phyloP scores from a whole-genome alignment of 768 basidiomycete species.

The Lactarius vividus region DNA sequence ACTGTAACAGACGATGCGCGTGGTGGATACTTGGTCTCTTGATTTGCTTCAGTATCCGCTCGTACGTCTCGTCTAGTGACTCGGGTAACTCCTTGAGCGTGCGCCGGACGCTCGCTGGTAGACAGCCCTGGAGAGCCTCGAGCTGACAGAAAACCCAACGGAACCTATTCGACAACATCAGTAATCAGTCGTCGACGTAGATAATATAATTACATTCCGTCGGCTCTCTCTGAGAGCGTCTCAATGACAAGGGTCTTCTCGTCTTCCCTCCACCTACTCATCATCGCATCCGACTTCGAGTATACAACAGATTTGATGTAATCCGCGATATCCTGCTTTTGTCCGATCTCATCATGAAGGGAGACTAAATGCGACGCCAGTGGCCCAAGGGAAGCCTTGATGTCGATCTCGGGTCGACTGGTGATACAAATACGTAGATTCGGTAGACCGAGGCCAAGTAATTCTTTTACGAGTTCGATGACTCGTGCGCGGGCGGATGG shows the following conservation, averaged over 20 bases:
- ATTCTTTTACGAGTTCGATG: background rate
- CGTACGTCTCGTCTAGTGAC: background rate
- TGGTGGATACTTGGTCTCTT: background rate
- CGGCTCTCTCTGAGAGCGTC: background rate
- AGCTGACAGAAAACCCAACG: background rate
- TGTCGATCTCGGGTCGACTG: background rate
- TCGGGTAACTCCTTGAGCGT: background rate
- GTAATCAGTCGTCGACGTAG: background rate
- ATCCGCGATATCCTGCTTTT: background rate
- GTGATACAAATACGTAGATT: background rate
- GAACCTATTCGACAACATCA: background rate
- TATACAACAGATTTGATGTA: background rate
- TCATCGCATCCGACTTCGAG: background rate
- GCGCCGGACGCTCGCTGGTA: background rate
- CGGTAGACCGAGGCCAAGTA: background rate
- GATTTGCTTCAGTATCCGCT: background rate
- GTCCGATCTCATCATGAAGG: background rate
- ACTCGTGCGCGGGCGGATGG: background rate
- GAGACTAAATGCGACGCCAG: background rate
- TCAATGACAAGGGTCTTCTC: background rate
- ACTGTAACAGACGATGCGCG: background rate
- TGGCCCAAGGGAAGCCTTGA: background rate
- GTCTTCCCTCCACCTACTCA: background rate
- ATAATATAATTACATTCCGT: background rate
- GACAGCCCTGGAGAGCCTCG: background rate